phyloP scores from a whole-genome alignment of 2,329 filamentous ascomycete genomes.

The Pestalotiopsis sp. region DNA sequence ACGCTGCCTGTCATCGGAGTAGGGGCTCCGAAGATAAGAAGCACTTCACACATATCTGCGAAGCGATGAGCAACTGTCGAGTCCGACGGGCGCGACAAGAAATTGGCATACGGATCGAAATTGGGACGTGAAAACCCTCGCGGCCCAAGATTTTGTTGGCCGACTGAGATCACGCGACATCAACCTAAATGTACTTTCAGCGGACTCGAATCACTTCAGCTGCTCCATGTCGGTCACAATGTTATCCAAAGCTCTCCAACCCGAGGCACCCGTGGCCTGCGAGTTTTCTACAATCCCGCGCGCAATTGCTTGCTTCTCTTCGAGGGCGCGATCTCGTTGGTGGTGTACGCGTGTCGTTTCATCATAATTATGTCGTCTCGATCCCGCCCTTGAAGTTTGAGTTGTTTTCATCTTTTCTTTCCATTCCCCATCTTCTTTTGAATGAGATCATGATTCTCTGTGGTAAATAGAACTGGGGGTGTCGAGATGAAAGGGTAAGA shows the following conservation, averaged over 20 bases:
- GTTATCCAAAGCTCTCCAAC: not conserved
- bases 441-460: not conserved
- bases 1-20: not conserved
- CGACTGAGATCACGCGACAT: not conserved
- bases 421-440: not conserved
- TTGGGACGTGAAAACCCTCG: not conserved
- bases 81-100: not conserved
- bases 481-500: not conserved
- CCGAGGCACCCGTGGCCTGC: too few species aligned
- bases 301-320: not conserved
- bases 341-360: not conserved
- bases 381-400: not conserved
- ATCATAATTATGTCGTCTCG: not conserved
- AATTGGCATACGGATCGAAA: not conserved
- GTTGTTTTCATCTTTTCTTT: not conserved
- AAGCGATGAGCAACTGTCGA: not conserved
- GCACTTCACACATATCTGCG: not conserved
- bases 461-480: not conserved
- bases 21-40: not conserved
- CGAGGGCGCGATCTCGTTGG: not conserved
- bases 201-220: not conserved
- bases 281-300: not conserved
- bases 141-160: not conserved
- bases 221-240: not conserved
- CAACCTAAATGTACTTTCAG: not conserved